phyloP scores from a whole-genome alignment of 139 green algal species.

The Pleodorina starrii region DNA sequence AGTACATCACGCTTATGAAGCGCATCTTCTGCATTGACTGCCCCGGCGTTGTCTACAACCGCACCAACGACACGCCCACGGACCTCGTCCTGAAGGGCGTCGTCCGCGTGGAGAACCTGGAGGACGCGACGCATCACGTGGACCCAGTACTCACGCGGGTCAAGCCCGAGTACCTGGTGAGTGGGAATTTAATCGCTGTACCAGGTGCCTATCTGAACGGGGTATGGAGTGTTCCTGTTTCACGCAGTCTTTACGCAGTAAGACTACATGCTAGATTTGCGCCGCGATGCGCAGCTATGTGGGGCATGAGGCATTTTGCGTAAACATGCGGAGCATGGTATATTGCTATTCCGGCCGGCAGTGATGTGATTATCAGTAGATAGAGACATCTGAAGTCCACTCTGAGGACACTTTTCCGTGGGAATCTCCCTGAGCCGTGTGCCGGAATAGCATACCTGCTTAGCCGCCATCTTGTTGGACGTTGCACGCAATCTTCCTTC shows the following conservation, averaged over 20 bases:
- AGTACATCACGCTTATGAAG: constrained; percentile 99
- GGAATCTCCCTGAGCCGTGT: constrained; percentile 78
- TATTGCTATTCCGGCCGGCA: constrained; percentile 6
- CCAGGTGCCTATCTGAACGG: no score
- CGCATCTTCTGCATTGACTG: constrained; percentile 99
- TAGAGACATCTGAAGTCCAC: constrained; percentile 72
- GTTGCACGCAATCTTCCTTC: no score
- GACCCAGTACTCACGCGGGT: constrained; percentile 81
- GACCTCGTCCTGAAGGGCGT: constrained; percentile 97
- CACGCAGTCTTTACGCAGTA: no score
- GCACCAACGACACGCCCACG: constrained; percentile 86
- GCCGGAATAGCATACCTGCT: neutral
- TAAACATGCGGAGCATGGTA: no score
- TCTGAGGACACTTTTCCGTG: constrained; percentile 66
- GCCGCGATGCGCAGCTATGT: no score
- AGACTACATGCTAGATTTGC: no score
- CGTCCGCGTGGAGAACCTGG: constrained; percentile 93
- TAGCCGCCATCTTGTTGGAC: no score
- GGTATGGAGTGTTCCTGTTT: no score
- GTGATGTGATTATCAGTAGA: constrained; percentile 68
- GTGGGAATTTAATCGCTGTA: constrained; percentile 16
- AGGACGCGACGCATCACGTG: constrained; percentile 93
- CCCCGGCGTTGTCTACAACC: constrained; percentile 97
- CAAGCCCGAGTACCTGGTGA: constrained; percentile 91
- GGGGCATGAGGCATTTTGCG: no score